These are phyloP conservation scores for Colletotrichum paranaense DNA, from an alignment of 2,329 filamentous ascomycete species.

Conservation along the genomic window DNA sequence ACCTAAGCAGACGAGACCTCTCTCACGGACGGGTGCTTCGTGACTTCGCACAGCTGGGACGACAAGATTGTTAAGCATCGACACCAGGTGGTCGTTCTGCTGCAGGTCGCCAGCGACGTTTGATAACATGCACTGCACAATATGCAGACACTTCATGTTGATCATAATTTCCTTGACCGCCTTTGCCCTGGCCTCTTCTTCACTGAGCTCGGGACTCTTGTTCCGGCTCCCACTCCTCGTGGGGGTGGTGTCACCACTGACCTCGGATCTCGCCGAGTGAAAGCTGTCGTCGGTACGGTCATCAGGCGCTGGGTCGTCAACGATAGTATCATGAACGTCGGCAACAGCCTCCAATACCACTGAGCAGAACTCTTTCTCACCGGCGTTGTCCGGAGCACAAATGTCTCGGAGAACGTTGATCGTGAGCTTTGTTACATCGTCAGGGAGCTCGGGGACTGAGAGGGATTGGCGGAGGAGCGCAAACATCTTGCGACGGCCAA, in stretches of 20 bases:
- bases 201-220: slow-evolving; percentile 59
- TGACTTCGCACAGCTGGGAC: slow-evolving; percentile 95
- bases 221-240: slow-evolving; percentile 57
- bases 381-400: slow-evolving; percentile 78
- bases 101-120: slow-evolving; percentile 91
- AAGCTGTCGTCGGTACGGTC: slow-evolving; percentile 79
- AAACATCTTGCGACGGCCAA: slow-evolving; percentile 96
- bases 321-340: slow-evolving; percentile 95
- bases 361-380: slow-evolving; percentile 85
- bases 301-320: slow-evolving; percentile 70
- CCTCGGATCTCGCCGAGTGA: slow-evolving; percentile 89
- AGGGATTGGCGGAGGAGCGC: slow-evolving; percentile 86
- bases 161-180: slow-evolving; percentile 92
- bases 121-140: slow-evolving; percentile 96
- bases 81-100: slow-evolving; percentile 89
- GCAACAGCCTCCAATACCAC: slow-evolving; percentile 93
- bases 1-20: slow-evolving; percentile 88
- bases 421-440: slow-evolving; percentile 90
- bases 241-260: slow-evolving; percentile 74
- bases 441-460: slow-evolving; percentile 87
- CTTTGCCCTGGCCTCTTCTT: slow-evolving; percentile 77
- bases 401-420: slow-evolving; percentile 86
- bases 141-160: slow-evolving; percentile 98
- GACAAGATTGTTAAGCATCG: slow-evolving; percentile 97
- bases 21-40: slow-evolving; percentile 91